Evolutionary conservation across 805 yeast genomes (phyloP).

Genomic region (Sugiyamaella chiloensis): DNA sequence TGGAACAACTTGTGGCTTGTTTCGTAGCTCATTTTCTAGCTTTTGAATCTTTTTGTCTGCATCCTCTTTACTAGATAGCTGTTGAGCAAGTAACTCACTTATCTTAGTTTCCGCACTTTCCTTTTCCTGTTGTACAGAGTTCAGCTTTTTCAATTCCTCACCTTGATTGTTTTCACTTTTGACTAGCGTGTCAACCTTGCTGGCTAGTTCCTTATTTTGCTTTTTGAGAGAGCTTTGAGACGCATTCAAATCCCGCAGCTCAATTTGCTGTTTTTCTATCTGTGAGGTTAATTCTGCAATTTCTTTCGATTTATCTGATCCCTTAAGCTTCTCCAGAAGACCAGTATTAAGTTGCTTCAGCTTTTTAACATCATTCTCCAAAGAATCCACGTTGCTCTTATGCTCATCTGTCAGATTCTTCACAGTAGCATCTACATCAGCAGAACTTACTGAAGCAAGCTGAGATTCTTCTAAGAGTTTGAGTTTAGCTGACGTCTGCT

Average conservation of each 20-base stretch:
- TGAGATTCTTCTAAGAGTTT: background rate
- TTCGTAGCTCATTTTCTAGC: conserved; percentile 5
- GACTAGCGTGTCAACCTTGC: conserved; percentile 2
- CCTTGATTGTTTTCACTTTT: background rate
- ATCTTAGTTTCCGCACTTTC: background rate
- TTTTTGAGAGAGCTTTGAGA: conserved; percentile 4
- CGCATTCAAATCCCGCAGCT: conserved; percentile 6
- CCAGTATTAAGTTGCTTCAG: background rate
- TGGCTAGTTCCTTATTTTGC: conserved; percentile 1
- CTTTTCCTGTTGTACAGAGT: background rate
- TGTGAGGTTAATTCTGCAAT: background rate
- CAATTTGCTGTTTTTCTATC: conserved; percentile 7
- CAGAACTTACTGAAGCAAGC: background rate
- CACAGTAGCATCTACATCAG: background rate
- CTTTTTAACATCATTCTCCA: background rate
- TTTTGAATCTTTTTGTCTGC: conserved; percentile 6
- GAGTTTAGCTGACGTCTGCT: background rate
- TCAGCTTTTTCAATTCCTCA: conserved; percentile 4
- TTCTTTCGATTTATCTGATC: background rate
- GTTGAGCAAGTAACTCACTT: background rate
- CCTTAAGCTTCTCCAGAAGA: background rate
- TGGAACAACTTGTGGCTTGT: conserved; percentile 36
- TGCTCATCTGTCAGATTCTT: background rate
- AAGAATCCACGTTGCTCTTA: background rate
- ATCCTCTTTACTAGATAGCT: no score